A percentile compares a stretch with the other conserved stretches of the same genome.
phyloP scores from a whole-genome alignment of 2,329 filamentous ascomycete species.

The Calonectria leucothoes region DNA sequence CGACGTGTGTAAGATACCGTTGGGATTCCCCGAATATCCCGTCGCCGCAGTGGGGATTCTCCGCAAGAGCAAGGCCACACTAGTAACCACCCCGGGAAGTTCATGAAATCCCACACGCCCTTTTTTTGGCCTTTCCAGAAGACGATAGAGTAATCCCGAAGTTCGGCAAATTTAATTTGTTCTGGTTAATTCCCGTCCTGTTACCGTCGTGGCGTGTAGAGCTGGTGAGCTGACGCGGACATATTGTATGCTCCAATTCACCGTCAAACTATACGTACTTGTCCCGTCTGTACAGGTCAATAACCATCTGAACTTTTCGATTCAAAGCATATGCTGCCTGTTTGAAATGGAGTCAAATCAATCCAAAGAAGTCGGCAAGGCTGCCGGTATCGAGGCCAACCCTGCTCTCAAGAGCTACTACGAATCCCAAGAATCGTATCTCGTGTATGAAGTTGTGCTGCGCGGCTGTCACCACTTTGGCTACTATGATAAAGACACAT shows the following conservation, averaged over 20 bases:
- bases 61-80: background rate
- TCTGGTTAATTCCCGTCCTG: background rate
- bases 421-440: conserved; percentile 55
- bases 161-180: background rate
- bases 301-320: background rate
- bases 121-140: background rate
- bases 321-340: background rate
- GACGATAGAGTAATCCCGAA: background rate
- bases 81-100: background rate
- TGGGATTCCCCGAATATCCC: conserved; percentile 20
- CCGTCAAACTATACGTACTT: background rate
- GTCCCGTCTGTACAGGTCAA: background rate
- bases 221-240: background rate
- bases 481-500: conserved; percentile 57
- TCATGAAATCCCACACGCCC: background rate
- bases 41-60: conserved; percentile 12
- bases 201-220: too few species aligned
- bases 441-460: conserved; percentile 56
- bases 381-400: conserved; percentile 52
- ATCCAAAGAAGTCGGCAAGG: background rate
- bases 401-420: conserved; percentile 58
- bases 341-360: background rate
- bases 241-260: background rate
- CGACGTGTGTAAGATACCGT: background rate
- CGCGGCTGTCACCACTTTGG: conserved; percentile 63